Evolutionary conservation across 1,284 basidiomycete genomes (phyloP).

Genomic region (Cryptococcus sp.): DNA sequence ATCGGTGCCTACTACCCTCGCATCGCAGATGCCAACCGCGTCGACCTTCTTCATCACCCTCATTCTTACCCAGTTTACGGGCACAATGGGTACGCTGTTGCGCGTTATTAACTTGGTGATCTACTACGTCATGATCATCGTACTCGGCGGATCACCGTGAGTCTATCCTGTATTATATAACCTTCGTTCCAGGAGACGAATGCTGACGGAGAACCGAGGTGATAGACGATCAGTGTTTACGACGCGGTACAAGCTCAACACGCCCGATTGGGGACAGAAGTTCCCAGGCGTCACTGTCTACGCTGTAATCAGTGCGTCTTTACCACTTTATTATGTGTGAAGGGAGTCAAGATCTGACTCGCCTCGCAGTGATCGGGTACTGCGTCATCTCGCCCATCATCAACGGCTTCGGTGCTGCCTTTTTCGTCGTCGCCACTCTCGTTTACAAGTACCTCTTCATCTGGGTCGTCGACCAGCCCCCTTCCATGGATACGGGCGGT

Average conservation of each 20-base stretch:
- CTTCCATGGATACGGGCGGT: slow-evolving; percentile 79
- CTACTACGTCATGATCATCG: slow-evolving; percentile 62
- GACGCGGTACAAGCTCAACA: slow-evolving; percentile 45
- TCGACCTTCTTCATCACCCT: slow-evolving; percentile 78
- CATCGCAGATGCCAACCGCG: slow-evolving; percentile 63
- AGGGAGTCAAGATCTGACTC: slow-evolving; percentile 21
- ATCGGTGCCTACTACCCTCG: slow-evolving; percentile 56
- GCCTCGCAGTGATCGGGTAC: slow-evolving; percentile 64
- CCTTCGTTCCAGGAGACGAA: neutral
- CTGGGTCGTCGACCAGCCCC: slow-evolving; percentile 70
- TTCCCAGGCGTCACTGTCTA: slow-evolving; percentile 70
- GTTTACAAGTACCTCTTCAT: slow-evolving; percentile 87
- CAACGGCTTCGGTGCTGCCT: slow-evolving; percentile 78
- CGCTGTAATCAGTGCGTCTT: slow-evolving; percentile 66
- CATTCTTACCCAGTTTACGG: slow-evolving; percentile 55
- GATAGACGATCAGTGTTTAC: slow-evolving; percentile 54
- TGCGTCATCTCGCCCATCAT: slow-evolving; percentile 90
- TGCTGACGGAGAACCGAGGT: slow-evolving; percentile 1
- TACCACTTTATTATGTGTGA: neutral
- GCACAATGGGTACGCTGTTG: slow-evolving; percentile 52
- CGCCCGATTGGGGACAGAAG: slow-evolving; percentile 69
- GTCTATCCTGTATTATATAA: slow-evolving; percentile 32
- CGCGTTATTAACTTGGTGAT: slow-evolving; percentile 62
- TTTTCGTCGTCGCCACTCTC: slow-evolving; percentile 80
- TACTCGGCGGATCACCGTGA: slow-evolving; percentile 52